Percentiles rank a stretch among this genome's conserved stretches.
Evolutionary conservation across 371 early-diverging fungal genomes (phyloP).

Genomic region (Mortierella sp.): DNA sequence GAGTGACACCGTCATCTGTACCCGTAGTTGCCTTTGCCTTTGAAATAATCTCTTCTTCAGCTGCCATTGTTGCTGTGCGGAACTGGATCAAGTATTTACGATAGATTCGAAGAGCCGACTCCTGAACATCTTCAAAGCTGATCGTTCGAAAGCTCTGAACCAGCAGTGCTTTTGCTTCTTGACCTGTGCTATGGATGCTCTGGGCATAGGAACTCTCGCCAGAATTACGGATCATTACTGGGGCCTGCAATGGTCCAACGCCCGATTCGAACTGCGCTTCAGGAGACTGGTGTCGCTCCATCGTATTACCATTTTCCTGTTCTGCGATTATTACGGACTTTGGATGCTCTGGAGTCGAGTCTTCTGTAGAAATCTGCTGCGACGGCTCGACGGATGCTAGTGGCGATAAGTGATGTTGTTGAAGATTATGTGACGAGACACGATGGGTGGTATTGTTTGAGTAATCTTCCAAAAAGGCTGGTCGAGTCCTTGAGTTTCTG

Average conservation of each 20-base stretch:
- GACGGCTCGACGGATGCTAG: too few relatives aligned
- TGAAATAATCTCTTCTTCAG: slow-evolving; percentile 5
- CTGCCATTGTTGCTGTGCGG: slow-evolving; percentile 19
- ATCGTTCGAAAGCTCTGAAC: slow-evolving; percentile 19
- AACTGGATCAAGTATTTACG: slow-evolving; percentile 21
- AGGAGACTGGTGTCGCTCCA: neutral
- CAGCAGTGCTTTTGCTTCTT: slow-evolving; percentile 11
- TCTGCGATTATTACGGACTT: neutral
- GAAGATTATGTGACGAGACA: too few relatives aligned
- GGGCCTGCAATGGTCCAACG: slow-evolving; percentile 8
- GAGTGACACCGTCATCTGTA: neutral
- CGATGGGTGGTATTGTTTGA: too few relatives aligned
- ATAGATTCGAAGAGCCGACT: slow-evolving; percentile 13
- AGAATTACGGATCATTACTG: slow-evolving; percentile 9
- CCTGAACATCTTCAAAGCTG: slow-evolving; percentile 13
- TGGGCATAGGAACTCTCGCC: slow-evolving; percentile 5
- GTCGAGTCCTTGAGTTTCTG: slow-evolving; percentile 23
- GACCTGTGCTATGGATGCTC: neutral
- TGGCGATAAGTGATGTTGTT: neutral
- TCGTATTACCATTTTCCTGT: slow-evolving; percentile 2
- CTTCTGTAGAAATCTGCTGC: too few relatives aligned
- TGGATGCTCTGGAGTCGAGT: too few relatives aligned
- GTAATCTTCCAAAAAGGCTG: slow-evolving; percentile 24
- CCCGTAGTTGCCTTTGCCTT: neutral
- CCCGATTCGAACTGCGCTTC: slow-evolving; percentile 1